Evolutionary conservation across 495 filamentous ascomycete genomes (phyloP), one percentile per base, ranked within the genome.

Genomic region (Ramalina peruviana): DNA sequence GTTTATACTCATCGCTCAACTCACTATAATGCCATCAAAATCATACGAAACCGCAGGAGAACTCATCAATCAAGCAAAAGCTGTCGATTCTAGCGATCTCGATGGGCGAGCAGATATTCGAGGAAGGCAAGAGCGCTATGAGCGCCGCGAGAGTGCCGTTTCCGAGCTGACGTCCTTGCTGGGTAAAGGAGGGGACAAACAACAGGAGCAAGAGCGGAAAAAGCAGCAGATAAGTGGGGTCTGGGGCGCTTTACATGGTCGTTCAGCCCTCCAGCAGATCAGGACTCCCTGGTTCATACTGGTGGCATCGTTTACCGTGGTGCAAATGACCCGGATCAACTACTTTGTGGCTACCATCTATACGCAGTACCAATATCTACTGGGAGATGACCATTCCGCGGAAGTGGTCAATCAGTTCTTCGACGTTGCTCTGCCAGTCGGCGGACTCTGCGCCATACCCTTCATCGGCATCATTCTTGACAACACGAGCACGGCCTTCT

Each of bases 281-380:
- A 64, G 60, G 27, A 81, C 80, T 3, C 83, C 82, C 2, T 98
- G 89, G 89, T 98, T 94, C 58, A 65, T 85, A 21, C 70, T 96
- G 25, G 88, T 96, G 53, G 81, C 85, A 6, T 58, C 86, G 3
- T 96, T 96, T 65, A 95, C 92, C 0, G 73, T 92, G 20, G 64
- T 94, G 17, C 87, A 92, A 64, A 95, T 94, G 89, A 86, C 83
- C 0, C 79, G 90, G 16, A 95, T 96, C 63, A 97, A 97, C 67
- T 98, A 88, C 72, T 98, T 98, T 58, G 86, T 98, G 27, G 88
- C 92, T 1, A 92, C 92, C 3, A 79, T 98, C 52, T 79, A 82
- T 17, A 71, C 80, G 7, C 92, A 98, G 62, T 96, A 96, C 66
- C 74, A 78, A 37, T 80, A 79, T 58, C 72, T 98, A 10, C 74